phyloP scores from a whole-genome alignment of 768 basidiomycete genomes.

The Tylopilus felleus region DNA sequence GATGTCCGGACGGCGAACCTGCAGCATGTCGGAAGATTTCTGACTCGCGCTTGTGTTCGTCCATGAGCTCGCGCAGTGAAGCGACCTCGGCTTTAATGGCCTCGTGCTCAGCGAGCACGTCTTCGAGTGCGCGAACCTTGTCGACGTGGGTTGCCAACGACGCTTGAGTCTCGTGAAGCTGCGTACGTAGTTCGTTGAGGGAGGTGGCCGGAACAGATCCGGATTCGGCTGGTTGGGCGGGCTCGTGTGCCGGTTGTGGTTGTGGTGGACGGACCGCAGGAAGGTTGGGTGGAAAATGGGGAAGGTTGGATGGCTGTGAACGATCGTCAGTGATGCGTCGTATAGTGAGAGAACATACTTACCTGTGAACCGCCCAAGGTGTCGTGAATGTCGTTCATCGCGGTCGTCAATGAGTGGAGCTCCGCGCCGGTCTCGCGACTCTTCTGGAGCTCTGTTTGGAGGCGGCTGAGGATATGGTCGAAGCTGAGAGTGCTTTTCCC shows the following conservation, averaged over 20 bases:
- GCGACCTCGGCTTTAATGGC: slow-evolving; percentile 74
- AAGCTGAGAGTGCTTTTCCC: slow-evolving; percentile 88
- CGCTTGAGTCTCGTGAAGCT: slow-evolving; percentile 80
- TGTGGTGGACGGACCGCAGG: slow-evolving; percentile 59
- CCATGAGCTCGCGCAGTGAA: slow-evolving; percentile 67
- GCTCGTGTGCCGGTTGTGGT: slow-evolving; percentile 21
- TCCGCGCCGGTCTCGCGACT: slow-evolving; percentile 91
- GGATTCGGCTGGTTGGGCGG: slow-evolving; percentile 26
- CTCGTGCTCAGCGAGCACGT: slow-evolving; percentile 81
- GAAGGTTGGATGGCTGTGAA: slow-evolving; percentile 54
- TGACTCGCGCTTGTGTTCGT: slow-evolving; percentile 55
- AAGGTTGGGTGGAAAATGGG: slow-evolving; percentile 60
- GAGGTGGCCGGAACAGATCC: slow-evolving; percentile 23
- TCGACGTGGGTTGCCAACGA: slow-evolving; percentile 77
- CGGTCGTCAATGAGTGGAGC: slow-evolving; percentile 66
- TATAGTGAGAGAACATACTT: slow-evolving; percentile 26
- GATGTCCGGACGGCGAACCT: slow-evolving; percentile 25
- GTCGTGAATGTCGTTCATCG: slow-evolving; percentile 91
- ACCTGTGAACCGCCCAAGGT: slow-evolving; percentile 83
- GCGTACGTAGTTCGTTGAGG: slow-evolving; percentile 69
- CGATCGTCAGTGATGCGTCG: not conserved
- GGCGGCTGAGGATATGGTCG: slow-evolving; percentile 83
- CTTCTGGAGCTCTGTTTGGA: slow-evolving; percentile 94
- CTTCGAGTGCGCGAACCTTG: slow-evolving; percentile 80
- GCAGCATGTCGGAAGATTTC: slow-evolving; percentile 26